phyloP scores from a whole-genome alignment of 148 eudicot species.

The Rhododendron kiyosumense region DNA sequence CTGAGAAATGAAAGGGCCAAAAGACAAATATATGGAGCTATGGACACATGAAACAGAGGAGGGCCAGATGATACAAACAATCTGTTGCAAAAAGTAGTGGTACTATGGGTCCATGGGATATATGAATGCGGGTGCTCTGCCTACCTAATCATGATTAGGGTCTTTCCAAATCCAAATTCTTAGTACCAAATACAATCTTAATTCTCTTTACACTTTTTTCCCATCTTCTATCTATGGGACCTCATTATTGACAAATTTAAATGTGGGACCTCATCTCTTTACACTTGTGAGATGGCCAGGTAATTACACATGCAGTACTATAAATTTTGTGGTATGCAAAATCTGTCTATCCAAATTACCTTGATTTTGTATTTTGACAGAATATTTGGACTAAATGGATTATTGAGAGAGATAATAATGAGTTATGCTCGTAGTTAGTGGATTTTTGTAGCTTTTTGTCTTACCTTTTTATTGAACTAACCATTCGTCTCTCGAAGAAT shows the following conservation, averaged over 20 bases:
- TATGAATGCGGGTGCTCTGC: neutral
- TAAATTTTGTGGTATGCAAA: no score
- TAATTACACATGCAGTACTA: neutral
- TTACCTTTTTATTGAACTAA: neutral
- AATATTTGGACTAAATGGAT: no score
- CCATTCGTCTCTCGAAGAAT: neutral
- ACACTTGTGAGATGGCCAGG: neutral
- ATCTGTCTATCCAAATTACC: no score
- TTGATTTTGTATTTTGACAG: neutral
- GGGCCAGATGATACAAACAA: neutral
- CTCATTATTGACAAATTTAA: neutral
- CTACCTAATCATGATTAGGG: conserved; percentile 2
- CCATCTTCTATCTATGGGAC: neutral
- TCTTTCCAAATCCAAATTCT: conserved; percentile 3
- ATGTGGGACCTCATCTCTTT: neutral
- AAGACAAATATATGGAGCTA: neutral
- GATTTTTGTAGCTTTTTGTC: neutral
- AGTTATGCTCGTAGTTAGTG: neutral
- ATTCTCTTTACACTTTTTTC: neutral
- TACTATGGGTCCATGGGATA: neutral
- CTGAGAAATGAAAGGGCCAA: neutral
- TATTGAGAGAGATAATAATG: neutral
- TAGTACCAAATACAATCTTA: conserved; percentile 9
- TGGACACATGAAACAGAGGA: neutral
- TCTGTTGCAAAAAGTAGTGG: neutral